phyloP scores from a whole-genome alignment of 768 basidiomycete genomes.

The Mycena amicta region DNA sequence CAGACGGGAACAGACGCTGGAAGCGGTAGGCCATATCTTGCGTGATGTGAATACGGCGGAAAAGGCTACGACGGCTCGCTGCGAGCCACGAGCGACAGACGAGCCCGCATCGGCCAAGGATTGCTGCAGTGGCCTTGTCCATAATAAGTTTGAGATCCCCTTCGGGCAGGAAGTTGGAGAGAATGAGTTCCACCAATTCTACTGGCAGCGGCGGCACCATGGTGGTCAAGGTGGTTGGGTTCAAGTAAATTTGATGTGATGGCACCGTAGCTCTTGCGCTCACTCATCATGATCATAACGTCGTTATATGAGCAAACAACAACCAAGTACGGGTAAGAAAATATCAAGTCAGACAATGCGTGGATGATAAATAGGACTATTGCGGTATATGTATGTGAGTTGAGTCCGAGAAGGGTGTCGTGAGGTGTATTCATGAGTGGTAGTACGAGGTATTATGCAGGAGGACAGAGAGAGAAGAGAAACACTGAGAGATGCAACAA shows the following conservation, averaged over 20 bases:
- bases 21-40: not conserved
- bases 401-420: not conserved
- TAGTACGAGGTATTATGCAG: not conserved
- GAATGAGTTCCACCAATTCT: not conserved
- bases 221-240: no score
- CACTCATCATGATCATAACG: no score
- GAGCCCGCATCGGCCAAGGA: not conserved
- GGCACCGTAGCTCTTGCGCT: no score
- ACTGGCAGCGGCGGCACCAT: not conserved
- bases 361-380: no score
- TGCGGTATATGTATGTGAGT: no score
- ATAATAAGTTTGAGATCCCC: not conserved
- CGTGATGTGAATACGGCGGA: not conserved
- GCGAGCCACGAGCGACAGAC: not conserved
- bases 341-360: no score
- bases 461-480: not conserved
- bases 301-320: no score
- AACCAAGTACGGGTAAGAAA: no score
- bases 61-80: not conserved
- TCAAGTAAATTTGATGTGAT: no score
- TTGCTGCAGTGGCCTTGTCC: not conserved
- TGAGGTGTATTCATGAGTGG: not conserved
- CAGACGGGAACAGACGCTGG: not conserved
- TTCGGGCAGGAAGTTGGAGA: not conserved
- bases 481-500: not conserved